phyloP scores from a whole-genome alignment of 805 yeast genomes.

The Candida rishiriensis region DNA sequence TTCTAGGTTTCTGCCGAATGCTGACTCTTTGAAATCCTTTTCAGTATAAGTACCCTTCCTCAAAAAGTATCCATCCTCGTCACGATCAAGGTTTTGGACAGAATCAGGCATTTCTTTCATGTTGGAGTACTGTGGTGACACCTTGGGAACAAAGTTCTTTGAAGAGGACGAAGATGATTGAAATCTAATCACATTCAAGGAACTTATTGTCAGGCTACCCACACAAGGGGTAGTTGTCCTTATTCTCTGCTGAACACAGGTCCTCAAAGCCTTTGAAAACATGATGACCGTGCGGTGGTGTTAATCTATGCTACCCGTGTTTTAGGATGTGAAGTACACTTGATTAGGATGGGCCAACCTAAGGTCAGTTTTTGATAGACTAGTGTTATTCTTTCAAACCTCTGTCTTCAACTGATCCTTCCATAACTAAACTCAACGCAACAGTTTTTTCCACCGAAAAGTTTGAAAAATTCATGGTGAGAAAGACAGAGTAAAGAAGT shows the following conservation, averaged over 20 bases:
- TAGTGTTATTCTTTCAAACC: too few species aligned
- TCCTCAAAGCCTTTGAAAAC: slow-evolving; percentile 8
- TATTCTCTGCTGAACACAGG: neutral
- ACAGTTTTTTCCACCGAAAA: too few species aligned
- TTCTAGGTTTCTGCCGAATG: slow-evolving; percentile 15
- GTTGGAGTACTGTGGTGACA: neutral
- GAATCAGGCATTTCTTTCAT: slow-evolving; percentile 4
- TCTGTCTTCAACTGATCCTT: too few species aligned
- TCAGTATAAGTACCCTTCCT: slow-evolving; percentile 15
- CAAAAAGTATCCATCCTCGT: slow-evolving; percentile 22
- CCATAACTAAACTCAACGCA: too few species aligned
- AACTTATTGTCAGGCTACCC: neutral
- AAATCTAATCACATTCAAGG: slow-evolving; percentile 1
- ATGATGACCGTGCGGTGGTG: neutral
- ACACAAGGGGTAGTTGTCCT: neutral
- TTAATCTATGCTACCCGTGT: too few species aligned
- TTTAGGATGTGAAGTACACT: too few species aligned
- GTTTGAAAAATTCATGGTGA: too few species aligned
- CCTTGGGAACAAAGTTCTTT: neutral
- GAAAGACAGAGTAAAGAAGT: too few species aligned
- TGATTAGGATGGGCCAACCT: too few species aligned
- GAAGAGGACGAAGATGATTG: slow-evolving; percentile 1
- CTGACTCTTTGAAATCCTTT: slow-evolving; percentile 20
- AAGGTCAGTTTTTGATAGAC: too few species aligned
- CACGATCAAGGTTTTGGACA: slow-evolving; percentile 13